Base-by-base conservation (phyloP, 176 grass and related monocot genomes). In the Phragmites australis region DNA sequence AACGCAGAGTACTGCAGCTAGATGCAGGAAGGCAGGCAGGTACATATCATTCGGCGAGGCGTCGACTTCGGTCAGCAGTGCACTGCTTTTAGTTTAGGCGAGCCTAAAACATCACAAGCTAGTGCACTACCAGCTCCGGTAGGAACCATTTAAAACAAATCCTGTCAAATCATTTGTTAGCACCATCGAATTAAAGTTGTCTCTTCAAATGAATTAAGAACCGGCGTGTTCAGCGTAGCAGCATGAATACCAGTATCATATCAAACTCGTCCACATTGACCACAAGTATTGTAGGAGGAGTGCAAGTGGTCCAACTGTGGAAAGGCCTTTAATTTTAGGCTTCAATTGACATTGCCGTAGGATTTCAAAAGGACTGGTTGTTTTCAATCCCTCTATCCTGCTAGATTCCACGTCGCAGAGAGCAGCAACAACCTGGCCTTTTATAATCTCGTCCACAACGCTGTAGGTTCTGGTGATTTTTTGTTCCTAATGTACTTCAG, bases 91-190 rank as follows among this genome's bases (percentile, higher is more conserved):
- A 48, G 85, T 69, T 44, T 87, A 76, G 85, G 85, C 77, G 64
- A 68, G 85, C 54, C 54, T 62, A 34, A 37, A 52, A 61, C 85
- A 82, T 87, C 78, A 87, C 4, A 14, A 34, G 41, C 22, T 21
- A 23, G 4, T 74, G 65, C 45, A 40, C 45, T 57, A 87, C 79
- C 72, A 31, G 79, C 72, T 87, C 85, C 53, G 18, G 52, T 68
- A 70, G 53, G 63, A 75, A 78, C 68, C n/a, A n/a, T 61, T 37
- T n/a, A 25, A 15, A 53, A 52, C 37, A 34, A 65, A 65, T n/a
- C 31, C 67, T 21, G 40, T 79, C 83, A 72, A 79, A 85, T 72
- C 83, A 16, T 63, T 68, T 62, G 83, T 17, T 65, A 30, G 68
- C 34, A 42, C 26, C 8, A 16, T 39, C 1, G 23, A 14, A 42